These are phyloP conservation scores for Fusarium abutilonis DNA, from an alignment of 2,329 filamentous ascomycete species.

Conservation along the genomic window DNA sequence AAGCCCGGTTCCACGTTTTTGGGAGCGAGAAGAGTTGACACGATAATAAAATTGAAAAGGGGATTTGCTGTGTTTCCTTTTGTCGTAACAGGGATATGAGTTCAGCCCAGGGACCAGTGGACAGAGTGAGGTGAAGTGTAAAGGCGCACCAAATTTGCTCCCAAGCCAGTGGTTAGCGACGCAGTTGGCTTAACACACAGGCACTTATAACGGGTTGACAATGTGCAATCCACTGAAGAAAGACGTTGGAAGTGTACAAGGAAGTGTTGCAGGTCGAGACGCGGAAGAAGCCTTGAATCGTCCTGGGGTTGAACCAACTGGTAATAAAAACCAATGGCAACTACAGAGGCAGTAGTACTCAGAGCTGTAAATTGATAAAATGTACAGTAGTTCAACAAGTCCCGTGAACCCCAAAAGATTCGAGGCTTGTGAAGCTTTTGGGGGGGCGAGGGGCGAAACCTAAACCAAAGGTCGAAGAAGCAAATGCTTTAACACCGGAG, in stretches of 20 bases:
- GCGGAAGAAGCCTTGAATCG: neutral
- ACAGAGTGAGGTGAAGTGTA: slow-evolving; percentile 7
- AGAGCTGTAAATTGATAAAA: slow-evolving; percentile 30
- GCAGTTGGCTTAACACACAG: slow-evolving; percentile 15
- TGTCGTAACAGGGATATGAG: slow-evolving; percentile 39
- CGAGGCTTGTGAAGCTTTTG: slow-evolving; percentile 26
- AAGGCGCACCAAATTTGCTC: slow-evolving; percentile 21
- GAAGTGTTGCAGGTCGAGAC: slow-evolving; percentile 1
- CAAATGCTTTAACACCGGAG: slow-evolving; percentile 33
- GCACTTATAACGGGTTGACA: slow-evolving; percentile 8
- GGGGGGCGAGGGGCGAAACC: slow-evolving; percentile 35
- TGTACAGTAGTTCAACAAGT: slow-evolving; percentile 22
- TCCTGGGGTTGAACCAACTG: slow-evolving; percentile 10
- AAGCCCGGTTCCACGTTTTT: slow-evolving; percentile 16
- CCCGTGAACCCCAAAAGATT: slow-evolving; percentile 32
- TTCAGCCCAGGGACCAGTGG: slow-evolving; percentile 25
- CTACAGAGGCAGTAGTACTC: slow-evolving; percentile 16
- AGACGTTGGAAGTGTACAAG: slow-evolving; percentile 1
- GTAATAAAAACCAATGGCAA: slow-evolving; percentile 19
- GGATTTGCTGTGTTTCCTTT: slow-evolving; percentile 27
- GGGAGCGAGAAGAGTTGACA: slow-evolving; percentile 19
- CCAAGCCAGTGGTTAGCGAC: slow-evolving; percentile 28
- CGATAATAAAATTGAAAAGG: slow-evolving; percentile 19
- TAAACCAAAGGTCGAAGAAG: slow-evolving; percentile 29
- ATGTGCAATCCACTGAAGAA: slow-evolving; percentile 1